Evolutionary conservation across 768 basidiomycete species (phyloP), one percentile per base, ranked within the genome.

Genomic region (Phlebiopsis gigantea): DNA sequence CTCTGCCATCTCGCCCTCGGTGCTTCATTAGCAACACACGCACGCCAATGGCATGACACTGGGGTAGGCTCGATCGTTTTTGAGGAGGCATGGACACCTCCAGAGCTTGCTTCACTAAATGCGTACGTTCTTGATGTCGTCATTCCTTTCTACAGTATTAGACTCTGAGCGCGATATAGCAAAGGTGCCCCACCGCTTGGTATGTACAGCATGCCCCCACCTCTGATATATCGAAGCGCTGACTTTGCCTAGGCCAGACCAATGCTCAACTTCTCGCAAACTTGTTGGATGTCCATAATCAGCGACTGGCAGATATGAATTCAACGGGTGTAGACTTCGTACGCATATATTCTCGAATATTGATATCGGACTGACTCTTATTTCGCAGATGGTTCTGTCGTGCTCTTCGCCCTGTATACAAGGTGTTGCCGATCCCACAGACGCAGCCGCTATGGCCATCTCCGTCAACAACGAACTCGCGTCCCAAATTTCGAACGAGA

Each of bases 401-500:
- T 51, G 50, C 30, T 21, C 50, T 7, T 41, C 50, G 21, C 50
- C 50, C 2, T 51, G 50, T 30, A 41, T 51, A 12, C 50, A 51
- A 51, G 50, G 34, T 1, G 39, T 51, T 10, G 10, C 31, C 1
- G 31, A 51, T 21, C 50, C 50, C 31, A 14, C 50, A 5, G 24
- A 51, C 14, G 50, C 50, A 1, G 30, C 50, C 10, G 22, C 50
- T 1, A 51, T 30, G 34, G 50, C 50, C 7, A 51, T 21, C 3
- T 9, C 39, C 1, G 19, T 51, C 19, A 51, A 51, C 19, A 31
- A 51, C 50, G 34, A 41, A 31, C 50, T 51, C 19, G 50, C 50
- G n/a, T 7, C 19, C 17, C 31, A 51, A 10, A 51, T 51, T 19
- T 39, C 50, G 17, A 51, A 51, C 50, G 39, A 41, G 21, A 51